These are phyloP conservation scores for Termitomyces sp. DNA, from an alignment of 768 basidiomycete species.

Conservation along the genomic window DNA sequence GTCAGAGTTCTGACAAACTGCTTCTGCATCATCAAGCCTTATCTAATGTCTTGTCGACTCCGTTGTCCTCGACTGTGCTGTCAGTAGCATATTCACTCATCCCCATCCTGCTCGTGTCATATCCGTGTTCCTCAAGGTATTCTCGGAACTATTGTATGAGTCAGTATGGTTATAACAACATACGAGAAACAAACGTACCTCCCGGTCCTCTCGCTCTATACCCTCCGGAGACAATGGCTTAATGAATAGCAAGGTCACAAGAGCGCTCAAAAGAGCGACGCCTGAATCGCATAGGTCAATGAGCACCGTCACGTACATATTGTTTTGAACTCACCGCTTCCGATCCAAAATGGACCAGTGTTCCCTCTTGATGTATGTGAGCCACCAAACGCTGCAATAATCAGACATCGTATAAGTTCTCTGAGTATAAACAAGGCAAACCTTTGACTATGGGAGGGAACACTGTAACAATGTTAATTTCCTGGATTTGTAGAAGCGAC, in stretches of 20 bases:
- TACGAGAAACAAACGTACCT: background rate
- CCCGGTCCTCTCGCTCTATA: constrained; percentile 53
- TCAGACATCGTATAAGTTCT: constrained; percentile 1
- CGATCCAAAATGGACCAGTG: constrained; percentile 86
- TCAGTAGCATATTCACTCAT: background rate
- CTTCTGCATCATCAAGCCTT: background rate
- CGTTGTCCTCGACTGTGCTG: background rate
- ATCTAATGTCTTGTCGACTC: background rate
- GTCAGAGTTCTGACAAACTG: too few relatives aligned
- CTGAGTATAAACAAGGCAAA: constrained; percentile 19
- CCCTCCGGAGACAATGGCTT: constrained; percentile 70
- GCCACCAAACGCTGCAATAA: constrained; percentile 53
- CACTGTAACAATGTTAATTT: constrained; percentile 26
- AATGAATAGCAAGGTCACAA: constrained; percentile 68
- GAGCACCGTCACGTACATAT: background rate
- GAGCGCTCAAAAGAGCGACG: constrained; percentile 73
- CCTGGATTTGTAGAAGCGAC: background rate
- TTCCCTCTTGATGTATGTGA: constrained; percentile 46
- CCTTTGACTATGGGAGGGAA: constrained; percentile 65
- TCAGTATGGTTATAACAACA: background rate
- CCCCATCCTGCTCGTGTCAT: constrained; percentile 44
- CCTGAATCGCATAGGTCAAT: constrained; percentile 21
- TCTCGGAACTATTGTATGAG: constrained; percentile 56
- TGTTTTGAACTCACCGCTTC: constrained; percentile 40
- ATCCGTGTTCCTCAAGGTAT: constrained; percentile 75